Base-by-base conservation (phyloP, 1,284 basidiomycete genomes). In the Ustilago trichophora region DNA sequence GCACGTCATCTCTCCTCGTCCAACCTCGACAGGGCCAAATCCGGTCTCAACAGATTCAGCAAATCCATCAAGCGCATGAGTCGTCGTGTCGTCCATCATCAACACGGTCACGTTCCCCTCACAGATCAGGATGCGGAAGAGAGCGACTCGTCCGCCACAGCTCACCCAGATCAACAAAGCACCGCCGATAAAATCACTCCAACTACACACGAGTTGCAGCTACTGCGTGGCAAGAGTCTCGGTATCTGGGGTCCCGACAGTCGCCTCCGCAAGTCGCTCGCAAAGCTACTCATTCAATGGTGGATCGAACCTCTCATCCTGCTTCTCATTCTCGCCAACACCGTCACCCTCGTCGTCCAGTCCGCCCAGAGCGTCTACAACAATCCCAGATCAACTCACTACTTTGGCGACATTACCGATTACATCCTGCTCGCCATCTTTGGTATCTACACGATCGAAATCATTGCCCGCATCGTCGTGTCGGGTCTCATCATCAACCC, bases 401-500 rank as follows among this genome's bases (percentile, higher is more conserved):
- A 91, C 83, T 96, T 97, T 82, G 88, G 89, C 56, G 75, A 83
- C 12, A 95, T 93, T 92, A 90, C 93, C 73, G 93, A 98, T 81
- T 89, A 88, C 75, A 88, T 86, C 18, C 84, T 98, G 16, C 91
- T 98, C 78, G 86, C 77, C 27, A 83, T 98, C 53, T 98, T 98
- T 82, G 83, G 88, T 67, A 74, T 92, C 67, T 98, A 93, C 85
- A 94, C 93, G 88, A 58, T 96, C 33, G 95, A 98, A 84, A 88
- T 91, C 49, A 85, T 91, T 60, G 91, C 91, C 34, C 89, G 94
- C 19, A 93, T 96, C 79, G 87, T 92, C 75, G 91, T 95, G 24
- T 93, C 91, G 11, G 95, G 95, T 15, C 87, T 98, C 67, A 81
- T 98, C 22, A 86, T 97, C 56, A 93, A 97, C 79, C 93, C 94